phyloP scores from a whole-genome alignment of 2,329 filamentous ascomycete genomes.

The Fragosphaeria purpurea region DNA sequence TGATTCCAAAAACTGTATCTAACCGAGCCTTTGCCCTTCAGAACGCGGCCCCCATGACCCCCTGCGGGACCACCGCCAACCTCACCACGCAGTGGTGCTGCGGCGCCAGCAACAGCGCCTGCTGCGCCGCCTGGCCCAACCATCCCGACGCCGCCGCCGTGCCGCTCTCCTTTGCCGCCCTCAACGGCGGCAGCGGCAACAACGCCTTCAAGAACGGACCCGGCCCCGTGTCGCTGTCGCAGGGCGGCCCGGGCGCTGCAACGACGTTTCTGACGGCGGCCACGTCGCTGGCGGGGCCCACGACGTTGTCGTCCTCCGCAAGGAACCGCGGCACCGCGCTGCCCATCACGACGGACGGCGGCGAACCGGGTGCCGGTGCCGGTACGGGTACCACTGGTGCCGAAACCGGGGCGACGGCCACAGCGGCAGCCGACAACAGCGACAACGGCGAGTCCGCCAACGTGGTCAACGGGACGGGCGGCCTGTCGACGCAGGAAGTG shows the following conservation, averaged over 20 bases:
- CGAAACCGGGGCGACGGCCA: not conserved
- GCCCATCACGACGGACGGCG: no score
- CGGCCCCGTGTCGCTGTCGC: not conserved
- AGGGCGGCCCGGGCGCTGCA: not conserved
- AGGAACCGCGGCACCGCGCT: no score
- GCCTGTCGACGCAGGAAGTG: constrained; percentile 5
- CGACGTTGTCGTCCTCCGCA: not conserved
- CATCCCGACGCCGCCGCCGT: constrained; percentile 3
- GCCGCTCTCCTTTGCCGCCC: not conserved
- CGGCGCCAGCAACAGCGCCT: not conserved
- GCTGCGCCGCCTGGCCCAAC: constrained; percentile 6
- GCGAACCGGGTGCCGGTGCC: no score
- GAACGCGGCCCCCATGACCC: constrained; percentile 1
- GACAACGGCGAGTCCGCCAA: not conserved
- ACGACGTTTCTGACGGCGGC: not conserved
- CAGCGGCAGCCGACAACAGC: not conserved
- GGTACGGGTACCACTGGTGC: no score
- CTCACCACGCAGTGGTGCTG: constrained; percentile 8
- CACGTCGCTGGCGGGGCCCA: not conserved
- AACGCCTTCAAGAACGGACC: not conserved
- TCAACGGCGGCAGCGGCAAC: not conserved
- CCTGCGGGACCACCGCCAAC: constrained; percentile 1
- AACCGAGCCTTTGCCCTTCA: not conserved
- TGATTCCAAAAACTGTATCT: no score
- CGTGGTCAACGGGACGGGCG: not conserved